These are phyloP conservation scores for Anisodus acutangulus DNA, from an alignment of 257 asterid species.

Conservation along the genomic window DNA sequence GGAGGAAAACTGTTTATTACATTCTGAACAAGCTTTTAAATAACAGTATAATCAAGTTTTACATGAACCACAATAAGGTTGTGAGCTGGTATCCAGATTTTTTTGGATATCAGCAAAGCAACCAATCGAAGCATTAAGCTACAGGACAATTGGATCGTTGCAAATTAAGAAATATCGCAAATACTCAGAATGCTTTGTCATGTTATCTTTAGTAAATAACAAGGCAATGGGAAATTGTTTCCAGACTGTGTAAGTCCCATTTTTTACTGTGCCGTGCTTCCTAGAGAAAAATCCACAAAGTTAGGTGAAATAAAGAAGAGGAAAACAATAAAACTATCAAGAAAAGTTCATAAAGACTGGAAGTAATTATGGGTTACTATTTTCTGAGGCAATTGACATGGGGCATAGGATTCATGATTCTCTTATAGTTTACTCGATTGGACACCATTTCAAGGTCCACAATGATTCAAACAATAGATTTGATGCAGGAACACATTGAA, in stretches of 20 bases:
- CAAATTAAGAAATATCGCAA: too few species aligned
- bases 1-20: background rate
- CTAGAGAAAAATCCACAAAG: background rate
- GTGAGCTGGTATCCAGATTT: background rate
- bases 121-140: background rate
- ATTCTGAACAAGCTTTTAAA: background rate
- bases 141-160: background rate
- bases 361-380: background rate
- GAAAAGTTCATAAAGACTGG: background rate
- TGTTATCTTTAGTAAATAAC: too few species aligned
- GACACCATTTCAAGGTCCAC: conserved; percentile 10
- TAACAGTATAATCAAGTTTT: background rate
- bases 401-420: background rate
- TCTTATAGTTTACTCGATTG: background rate
- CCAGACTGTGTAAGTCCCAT: background rate
- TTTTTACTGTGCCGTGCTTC: background rate
- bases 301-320: background rate
- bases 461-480: background rate
- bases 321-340: background rate
- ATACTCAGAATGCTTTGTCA: too few species aligned
- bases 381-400: background rate
- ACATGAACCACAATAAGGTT: background rate
- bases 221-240: background rate
- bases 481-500: background rate
- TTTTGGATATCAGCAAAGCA: background rate